Evolutionary conservation across 805 yeast species (phyloP), one percentile per base, ranked within the genome.

Genomic region (Maudiozyma saulgeensis): DNA sequence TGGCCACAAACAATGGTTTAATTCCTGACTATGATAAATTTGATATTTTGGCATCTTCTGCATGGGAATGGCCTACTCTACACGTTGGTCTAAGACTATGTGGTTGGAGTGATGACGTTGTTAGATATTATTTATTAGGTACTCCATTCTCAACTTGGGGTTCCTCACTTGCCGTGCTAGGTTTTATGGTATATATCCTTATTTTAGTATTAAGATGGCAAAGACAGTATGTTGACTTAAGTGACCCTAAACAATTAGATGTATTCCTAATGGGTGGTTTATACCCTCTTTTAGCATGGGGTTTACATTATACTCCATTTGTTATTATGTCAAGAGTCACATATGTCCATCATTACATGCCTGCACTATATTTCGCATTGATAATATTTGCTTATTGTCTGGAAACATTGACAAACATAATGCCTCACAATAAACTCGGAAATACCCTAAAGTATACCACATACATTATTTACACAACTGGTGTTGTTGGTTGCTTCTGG

Each of bases 21-120:
- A 75, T 86, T 47, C 90, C 93, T 23, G 93, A 84, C 58, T 66
- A 75, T 3, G 93, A 86, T 56, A 85, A 84, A 60, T 77, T 72
- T 53, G 95, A 86, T 64, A 77, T 75, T 51, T 70, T 86, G 52
- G 80, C 89, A 4, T 84, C 93, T 15, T 68, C 77, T 47, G 86
- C 86, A 68, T 86, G 95, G 95, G 85, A 86, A 72, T 86, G 95
- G 95, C 95, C 95, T 49, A 77, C 85, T 21, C 72, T 85, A 61
- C 72, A 80, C 53, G 76, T 76, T 44, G 95, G 95, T 58, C 77
- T 86, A 57, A 78, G 95, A 71, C 72, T 85, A 70, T 82, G 88
- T 69, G 79, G 84, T 21, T 85, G 93, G 93, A 76, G 76, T 49
- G 80, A 79, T 47, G 81, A 77, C 7, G 76, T 71, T 52, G 72